These are phyloP conservation scores for Orobanche coerulescens DNA, from an alignment of 257 asterid species.

Conservation along the genomic window DNA sequence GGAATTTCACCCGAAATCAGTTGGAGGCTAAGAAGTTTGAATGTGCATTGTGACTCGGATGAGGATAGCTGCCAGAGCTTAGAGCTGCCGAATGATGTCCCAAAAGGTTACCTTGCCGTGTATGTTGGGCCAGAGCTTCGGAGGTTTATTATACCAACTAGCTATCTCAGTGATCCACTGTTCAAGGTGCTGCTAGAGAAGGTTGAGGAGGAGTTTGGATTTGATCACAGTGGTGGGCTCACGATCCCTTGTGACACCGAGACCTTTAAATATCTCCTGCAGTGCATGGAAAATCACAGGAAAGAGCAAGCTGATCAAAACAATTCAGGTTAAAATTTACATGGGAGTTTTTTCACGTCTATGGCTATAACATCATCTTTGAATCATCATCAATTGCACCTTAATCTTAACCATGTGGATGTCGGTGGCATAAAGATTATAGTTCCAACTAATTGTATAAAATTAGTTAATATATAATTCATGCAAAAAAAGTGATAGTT, in stretches of 20 bases:
- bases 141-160: slow-evolving; percentile 56
- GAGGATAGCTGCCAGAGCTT: slow-evolving; percentile 49
- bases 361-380: no score
- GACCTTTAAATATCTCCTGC: slow-evolving; percentile 49
- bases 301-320: slow-evolving; percentile 27
- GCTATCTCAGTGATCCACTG: slow-evolving; percentile 50
- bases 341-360: no score
- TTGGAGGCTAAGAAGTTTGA: slow-evolving; percentile 32
- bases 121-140: slow-evolving; percentile 57
- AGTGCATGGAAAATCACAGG: slow-evolving; percentile 54
- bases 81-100: slow-evolving; percentile 43
- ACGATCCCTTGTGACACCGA: slow-evolving; percentile 55
- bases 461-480: no score
- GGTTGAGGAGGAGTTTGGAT: slow-evolving; percentile 68
- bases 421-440: no score
- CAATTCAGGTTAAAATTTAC: slow-evolving; percentile 31
- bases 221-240: slow-evolving; percentile 51
- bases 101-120: slow-evolving; percentile 51
- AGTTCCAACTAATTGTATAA: no score
- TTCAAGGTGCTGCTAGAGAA: slow-evolving; percentile 51
- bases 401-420: no score
- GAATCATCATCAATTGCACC: no score
- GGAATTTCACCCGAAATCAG: slow-evolving; percentile 43
- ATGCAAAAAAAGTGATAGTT: no score
- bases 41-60: slow-evolving; percentile 42